Percentiles rank a stretch among this genome's conserved stretches.
Conservation (phyloP, 306 rosid species). For the Cotoneaster glaucophyllus region DNA sequence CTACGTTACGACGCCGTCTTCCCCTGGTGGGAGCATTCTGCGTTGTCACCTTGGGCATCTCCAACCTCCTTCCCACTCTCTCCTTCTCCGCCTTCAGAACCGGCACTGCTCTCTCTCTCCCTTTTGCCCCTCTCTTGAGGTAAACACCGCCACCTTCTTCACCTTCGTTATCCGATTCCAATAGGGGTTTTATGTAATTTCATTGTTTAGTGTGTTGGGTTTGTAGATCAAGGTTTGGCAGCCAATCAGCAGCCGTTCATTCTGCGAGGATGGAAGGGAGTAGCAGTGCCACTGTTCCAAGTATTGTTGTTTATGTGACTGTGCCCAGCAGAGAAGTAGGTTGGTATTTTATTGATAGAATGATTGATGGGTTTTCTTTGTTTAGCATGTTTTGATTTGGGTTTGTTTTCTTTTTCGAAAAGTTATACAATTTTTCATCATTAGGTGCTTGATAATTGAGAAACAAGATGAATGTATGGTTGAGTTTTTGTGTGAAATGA, state of each 20-base stretch:
- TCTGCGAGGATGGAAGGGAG: slow-evolving; percentile 56
- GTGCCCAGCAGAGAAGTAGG: slow-evolving; percentile 93
- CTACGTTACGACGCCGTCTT: slow-evolving; percentile 59
- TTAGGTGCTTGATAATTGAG: neutral
- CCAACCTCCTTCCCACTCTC: slow-evolving; percentile 36
- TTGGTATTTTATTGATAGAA: slow-evolving; percentile 4
- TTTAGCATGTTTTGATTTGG: neutral
- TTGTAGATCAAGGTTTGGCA: slow-evolving; percentile 54
- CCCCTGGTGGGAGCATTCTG: slow-evolving; percentile 78
- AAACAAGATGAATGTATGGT: neutral
- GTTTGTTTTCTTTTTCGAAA: neutral
- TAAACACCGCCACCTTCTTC: neutral
- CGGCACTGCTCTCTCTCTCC: slow-evolving; percentile 47
- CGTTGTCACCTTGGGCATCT: slow-evolving; percentile 59
- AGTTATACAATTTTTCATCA: neutral
- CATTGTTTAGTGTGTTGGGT: neutral
- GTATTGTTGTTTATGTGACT: slow-evolving; percentile 91
- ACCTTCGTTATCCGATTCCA: neutral
- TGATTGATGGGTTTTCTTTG: neutral
- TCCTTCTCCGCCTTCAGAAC: slow-evolving; percentile 43
- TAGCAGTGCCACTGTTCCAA: slow-evolving; percentile 52
- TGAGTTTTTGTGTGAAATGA: neutral
- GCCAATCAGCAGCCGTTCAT: slow-evolving; percentile 24
- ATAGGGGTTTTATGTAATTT: neutral
- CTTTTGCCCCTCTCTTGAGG: slow-evolving; percentile 36